Conservation (phyloP, 2,329 filamentous ascomycete species). For the Alternaria conjuncta region DNA sequence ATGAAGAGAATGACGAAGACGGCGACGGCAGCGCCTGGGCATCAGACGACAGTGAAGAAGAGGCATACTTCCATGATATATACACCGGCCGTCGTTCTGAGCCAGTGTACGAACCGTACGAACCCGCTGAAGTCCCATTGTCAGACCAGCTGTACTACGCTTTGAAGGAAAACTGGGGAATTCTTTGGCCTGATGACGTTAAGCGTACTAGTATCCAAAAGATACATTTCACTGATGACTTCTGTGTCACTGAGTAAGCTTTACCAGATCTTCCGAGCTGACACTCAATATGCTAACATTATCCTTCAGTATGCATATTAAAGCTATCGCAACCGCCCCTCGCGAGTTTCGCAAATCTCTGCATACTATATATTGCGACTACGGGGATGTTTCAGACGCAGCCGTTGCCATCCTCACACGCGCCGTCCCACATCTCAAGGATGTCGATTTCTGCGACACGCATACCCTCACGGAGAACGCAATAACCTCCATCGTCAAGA, state of each 20-base stretch:
- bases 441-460: background rate
- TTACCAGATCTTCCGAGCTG: background rate
- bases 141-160: rapidly evolving
- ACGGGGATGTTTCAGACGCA: background rate
- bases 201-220: background rate
- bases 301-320: background rate
- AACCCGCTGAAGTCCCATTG: background rate
- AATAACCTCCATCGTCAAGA: background rate
- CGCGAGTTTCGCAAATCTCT: background rate
- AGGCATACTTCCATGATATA: background rate
- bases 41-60: background rate
- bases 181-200: rapidly evolving
- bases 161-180: background rate
- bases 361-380: rapidly evolving
- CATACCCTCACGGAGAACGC: background rate
- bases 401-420: background rate
- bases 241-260: background rate
- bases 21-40: background rate
- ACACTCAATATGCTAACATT: background rate
- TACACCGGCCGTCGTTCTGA: background rate
- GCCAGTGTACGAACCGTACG: background rate
- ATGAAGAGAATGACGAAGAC: background rate
- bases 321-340: background rate
- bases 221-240: background rate
- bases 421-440: background rate